These are phyloP conservation scores for Nannizziopsis barbatae DNA, from an alignment of 2,329 filamentous ascomycete genomes.

Conservation along the genomic window DNA sequence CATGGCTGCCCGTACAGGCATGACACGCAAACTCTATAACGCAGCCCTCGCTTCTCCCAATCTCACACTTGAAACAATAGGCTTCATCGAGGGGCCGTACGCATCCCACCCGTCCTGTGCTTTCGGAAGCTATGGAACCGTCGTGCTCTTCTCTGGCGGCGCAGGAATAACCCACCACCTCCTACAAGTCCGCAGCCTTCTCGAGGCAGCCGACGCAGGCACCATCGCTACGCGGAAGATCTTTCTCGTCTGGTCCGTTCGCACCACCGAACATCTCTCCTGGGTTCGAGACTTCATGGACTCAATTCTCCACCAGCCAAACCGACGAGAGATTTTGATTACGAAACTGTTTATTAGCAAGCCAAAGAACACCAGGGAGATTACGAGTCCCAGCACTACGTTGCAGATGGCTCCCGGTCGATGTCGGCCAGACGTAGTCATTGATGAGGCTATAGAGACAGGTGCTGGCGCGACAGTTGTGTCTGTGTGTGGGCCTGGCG, in stretches of 20 bases:
- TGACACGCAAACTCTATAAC: slow-evolving; percentile 52
- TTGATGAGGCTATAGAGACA: slow-evolving; percentile 46
- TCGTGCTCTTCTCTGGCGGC: slow-evolving; percentile 55
- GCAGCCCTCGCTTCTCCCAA: slow-evolving; percentile 41
- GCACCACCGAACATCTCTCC: slow-evolving; percentile 48
- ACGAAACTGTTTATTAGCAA: slow-evolving; percentile 55
- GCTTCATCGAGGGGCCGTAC: slow-evolving; percentile 54
- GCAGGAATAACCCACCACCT: slow-evolving; percentile 58
- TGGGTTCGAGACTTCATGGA: slow-evolving; percentile 60
- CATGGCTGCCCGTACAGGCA: slow-evolving; percentile 50
- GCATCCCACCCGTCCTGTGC: slow-evolving; percentile 46
- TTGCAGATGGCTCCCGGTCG: slow-evolving; percentile 53
- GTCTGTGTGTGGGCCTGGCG: slow-evolving; percentile 52
- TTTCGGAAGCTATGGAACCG: slow-evolving; percentile 51
- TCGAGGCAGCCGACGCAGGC: slow-evolving; percentile 41
- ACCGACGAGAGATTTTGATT: slow-evolving; percentile 47
- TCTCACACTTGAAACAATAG: slow-evolving; percentile 42
- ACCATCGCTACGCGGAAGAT: slow-evolving; percentile 49
- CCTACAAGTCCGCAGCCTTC: slow-evolving; percentile 48
- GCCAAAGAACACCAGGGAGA: slow-evolving; percentile 44
- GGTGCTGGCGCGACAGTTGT: slow-evolving; percentile 50
- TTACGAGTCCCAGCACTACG: slow-evolving; percentile 45
- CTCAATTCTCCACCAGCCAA: slow-evolving; percentile 49
- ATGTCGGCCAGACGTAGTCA: slow-evolving; percentile 44
- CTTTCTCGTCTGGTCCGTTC: slow-evolving; percentile 53